Evolutionary conservation across 352 stramenopile species (phyloP).

Genomic region (Phytophthora ramorum): DNA sequence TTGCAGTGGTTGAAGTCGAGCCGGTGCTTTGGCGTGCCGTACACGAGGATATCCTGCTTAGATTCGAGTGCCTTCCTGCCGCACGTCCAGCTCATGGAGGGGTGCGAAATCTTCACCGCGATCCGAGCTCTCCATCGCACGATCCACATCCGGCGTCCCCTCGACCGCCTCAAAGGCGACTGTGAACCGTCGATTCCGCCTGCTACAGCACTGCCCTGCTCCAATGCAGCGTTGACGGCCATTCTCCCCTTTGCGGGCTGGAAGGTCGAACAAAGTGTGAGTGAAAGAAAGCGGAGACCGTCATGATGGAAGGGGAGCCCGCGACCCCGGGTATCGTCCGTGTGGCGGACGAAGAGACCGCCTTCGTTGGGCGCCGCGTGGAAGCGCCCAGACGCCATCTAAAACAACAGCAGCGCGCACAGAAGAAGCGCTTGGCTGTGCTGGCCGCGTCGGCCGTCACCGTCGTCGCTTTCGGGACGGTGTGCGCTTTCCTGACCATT

Average conservation of each 20-base stretch:
- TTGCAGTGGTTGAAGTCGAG: background rate
- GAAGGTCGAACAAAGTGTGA: constrained; percentile 4
- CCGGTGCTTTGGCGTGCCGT: background rate
- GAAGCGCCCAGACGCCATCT: constrained; percentile 23
- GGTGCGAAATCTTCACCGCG: constrained; percentile 20
- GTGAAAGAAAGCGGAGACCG: constrained; percentile 3
- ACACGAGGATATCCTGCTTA: constrained; percentile 2
- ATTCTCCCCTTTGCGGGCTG: constrained; percentile 23
- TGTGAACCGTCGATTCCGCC: constrained; percentile 25
- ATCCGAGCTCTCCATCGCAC: background rate
- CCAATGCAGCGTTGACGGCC: background rate
- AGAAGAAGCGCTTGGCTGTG: constrained; percentile 24
- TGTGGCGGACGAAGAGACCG: constrained; percentile 26
- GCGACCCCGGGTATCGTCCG: constrained; percentile 11
- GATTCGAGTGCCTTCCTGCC: constrained; percentile 3
- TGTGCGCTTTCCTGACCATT: constrained; percentile 20
- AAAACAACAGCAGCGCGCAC: constrained; percentile 12
- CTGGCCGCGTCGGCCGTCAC: constrained; percentile 14
- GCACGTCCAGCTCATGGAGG: constrained; percentile 6
- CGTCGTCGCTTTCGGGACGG: constrained; percentile 22
- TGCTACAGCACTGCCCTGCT: background rate
- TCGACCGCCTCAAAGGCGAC: constrained; percentile 9
- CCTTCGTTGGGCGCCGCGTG: constrained; percentile 24
- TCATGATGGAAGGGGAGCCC: constrained; percentile 33
- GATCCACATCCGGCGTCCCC: constrained; percentile 8